phyloP scores from a whole-genome alignment of 257 asterid species.

The Capsicum baccatum region DNA sequence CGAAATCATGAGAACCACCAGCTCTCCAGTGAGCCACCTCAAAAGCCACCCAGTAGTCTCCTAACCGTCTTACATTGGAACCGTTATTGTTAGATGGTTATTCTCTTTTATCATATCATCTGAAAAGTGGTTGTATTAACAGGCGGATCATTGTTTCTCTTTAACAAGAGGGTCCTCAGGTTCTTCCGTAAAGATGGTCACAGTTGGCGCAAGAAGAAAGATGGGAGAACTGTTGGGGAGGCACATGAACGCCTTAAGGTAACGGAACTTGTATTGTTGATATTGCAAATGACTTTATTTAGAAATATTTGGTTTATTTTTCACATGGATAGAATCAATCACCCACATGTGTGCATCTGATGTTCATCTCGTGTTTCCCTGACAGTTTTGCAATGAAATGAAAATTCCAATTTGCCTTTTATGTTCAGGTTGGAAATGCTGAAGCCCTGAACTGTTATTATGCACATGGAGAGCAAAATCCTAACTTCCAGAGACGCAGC shows the following conservation, averaged over 20 bases:
- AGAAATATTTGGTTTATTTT: background rate
- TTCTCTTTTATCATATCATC: conserved; percentile 24
- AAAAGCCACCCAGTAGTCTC: conserved; percentile 68
- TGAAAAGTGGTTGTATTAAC: conserved; percentile 32
- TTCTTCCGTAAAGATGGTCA: conserved; percentile 95
- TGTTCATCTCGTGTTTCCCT: background rate
- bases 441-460: conserved; percentile 95
- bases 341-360: background rate
- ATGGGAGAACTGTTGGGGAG: conserved; percentile 90
- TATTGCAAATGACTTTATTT: background rate
- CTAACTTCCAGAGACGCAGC: conserved; percentile 91
- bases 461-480: conserved; percentile 87
- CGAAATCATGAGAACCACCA: conserved; percentile 72
- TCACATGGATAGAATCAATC: conserved; percentile 23
- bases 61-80: conserved; percentile 22
- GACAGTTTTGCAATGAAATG: conserved; percentile 22
- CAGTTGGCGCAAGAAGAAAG: conserved; percentile 90
- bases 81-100: conserved; percentile 9
- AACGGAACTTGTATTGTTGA: conserved; percentile 12
- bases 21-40: conserved; percentile 73
- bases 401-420: conserved; percentile 36
- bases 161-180: conserved; percentile 79
- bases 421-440: conserved; percentile 81
- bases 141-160: conserved; percentile 88
- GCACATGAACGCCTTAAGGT: conserved; percentile 99